Percentiles rank a stretch among this genome's conserved stretches.
Evolutionary conservation across 257 asterid species (phyloP).

Genomic region (Verbena officinalis): DNA sequence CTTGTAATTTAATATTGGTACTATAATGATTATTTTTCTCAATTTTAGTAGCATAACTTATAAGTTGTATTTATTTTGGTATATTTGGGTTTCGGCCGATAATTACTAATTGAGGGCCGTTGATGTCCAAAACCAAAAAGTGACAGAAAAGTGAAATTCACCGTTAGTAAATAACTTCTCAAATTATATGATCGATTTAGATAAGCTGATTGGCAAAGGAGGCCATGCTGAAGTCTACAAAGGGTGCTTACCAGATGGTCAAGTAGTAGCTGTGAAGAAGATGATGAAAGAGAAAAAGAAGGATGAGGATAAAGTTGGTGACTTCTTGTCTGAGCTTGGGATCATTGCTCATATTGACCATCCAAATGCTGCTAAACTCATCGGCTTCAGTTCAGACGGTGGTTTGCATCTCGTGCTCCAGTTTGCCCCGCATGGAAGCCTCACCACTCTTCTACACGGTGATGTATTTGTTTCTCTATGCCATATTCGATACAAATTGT

Average conservation of each 20-base stretch:
- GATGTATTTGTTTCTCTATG: constrained; percentile 17
- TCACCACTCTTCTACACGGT: constrained; percentile 79
- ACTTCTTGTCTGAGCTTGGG: constrained; percentile 90
- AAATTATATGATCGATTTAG: constrained; percentile 28
- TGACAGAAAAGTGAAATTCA: no score
- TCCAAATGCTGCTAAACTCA: constrained; percentile 79
- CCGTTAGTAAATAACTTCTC: no score
- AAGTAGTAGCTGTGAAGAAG: constrained; percentile 86
- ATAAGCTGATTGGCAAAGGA: constrained; percentile 87
- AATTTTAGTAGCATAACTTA: no score
- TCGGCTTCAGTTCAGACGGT: constrained; percentile 76
- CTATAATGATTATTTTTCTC: no score
- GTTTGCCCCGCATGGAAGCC: constrained; percentile 77
- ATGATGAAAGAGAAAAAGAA: constrained; percentile 65
- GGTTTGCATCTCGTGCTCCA: constrained; percentile 89
- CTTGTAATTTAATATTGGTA: no score
- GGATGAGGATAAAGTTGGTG: constrained; percentile 76
- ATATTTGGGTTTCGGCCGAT: no score
- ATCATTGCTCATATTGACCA: constrained; percentile 93
- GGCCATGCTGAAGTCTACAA: constrained; percentile 96
- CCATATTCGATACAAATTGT: no score
- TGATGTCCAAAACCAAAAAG: no score
- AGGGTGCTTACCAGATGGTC: constrained; percentile 75
- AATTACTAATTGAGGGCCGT: no score
- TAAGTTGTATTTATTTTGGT: no score